phyloP scores from a whole-genome alignment of 169 alveolate genomes.

The Plasmodium knowlesi region DNA sequence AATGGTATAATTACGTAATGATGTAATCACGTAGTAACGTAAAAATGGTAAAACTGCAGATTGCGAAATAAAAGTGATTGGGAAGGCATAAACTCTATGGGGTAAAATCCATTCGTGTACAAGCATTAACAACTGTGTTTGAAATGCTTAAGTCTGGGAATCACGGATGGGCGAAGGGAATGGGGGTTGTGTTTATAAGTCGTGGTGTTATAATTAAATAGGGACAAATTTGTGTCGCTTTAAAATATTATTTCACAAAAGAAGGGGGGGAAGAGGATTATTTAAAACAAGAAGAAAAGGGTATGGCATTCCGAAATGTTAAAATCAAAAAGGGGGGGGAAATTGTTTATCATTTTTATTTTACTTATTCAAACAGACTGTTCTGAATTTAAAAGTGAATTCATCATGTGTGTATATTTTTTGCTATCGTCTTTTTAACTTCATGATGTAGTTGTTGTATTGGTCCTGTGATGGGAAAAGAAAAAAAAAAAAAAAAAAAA shows the following conservation, averaged over 20 bases:
- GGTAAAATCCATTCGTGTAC: not conserved
- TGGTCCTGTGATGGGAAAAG: conserved; percentile 19
- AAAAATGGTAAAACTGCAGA: not conserved
- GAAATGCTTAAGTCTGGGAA: conserved; percentile 7
- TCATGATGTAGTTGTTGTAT: conserved; percentile 60
- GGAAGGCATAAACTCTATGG: not conserved
- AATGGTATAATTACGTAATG: not conserved
- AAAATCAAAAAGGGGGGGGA: conserved; percentile 1
- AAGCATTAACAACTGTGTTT: not conserved
- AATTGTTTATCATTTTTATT: conserved; percentile 1
- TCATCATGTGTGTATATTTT: not conserved
- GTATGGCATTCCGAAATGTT: conserved; percentile 6
- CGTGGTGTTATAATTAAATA: conserved; percentile 3
- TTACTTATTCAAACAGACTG: conserved; percentile 12
- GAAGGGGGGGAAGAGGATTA: not conserved
- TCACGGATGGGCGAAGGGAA: conserved; percentile 1
- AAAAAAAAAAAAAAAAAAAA: not conserved
- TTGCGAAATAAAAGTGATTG: not conserved
- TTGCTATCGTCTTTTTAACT: conserved; percentile 42
- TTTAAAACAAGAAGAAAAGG: conserved; percentile 3
- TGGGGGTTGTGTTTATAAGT: not conserved
- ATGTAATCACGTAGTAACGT: not conserved
- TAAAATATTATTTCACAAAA: conserved; percentile 48
- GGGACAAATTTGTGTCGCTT: conserved; percentile 39
- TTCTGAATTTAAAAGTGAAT: conserved; percentile 11